Evolutionary conservation across 768 basidiomycete genomes (phyloP).

Genomic region (Phaeotremella fagi): DNA sequence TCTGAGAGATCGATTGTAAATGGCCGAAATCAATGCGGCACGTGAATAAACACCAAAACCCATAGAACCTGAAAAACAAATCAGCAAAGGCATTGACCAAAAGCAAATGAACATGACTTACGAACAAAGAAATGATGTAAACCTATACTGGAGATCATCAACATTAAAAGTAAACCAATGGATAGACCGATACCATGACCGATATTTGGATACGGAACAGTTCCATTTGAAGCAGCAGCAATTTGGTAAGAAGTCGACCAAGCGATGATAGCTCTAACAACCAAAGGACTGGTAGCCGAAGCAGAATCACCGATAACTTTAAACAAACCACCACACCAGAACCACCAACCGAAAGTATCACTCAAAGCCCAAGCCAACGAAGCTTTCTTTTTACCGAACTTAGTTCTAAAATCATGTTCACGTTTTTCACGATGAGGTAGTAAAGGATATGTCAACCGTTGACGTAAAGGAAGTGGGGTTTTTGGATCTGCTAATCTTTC

Average conservation of each 20-base stretch:
- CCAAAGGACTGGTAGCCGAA: slow-evolving; percentile 33
- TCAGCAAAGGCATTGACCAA: slow-evolving; percentile 62
- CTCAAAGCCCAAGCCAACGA: slow-evolving; percentile 43
- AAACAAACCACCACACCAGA: slow-evolving; percentile 52
- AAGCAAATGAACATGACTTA: slow-evolving; percentile 51
- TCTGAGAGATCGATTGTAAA: slow-evolving; percentile 65
- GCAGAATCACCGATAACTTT: slow-evolving; percentile 50
- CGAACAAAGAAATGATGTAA: slow-evolving; percentile 83
- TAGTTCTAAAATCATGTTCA: slow-evolving; percentile 40
- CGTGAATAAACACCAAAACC: slow-evolving; percentile 74
- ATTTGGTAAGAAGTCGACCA: slow-evolving; percentile 28
- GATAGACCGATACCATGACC: slow-evolving; percentile 69
- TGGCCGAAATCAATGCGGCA: slow-evolving; percentile 78
- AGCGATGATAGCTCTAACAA: slow-evolving; percentile 40
- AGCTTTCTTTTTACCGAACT: slow-evolving; percentile 41
- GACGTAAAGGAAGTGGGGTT: slow-evolving; percentile 56
- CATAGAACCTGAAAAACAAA: slow-evolving; percentile 64
- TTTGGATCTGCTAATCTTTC: slow-evolving; percentile 62
- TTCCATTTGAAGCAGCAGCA: slow-evolving; percentile 21
- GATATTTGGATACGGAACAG: slow-evolving; percentile 49
- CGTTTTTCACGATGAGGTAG: slow-evolving; percentile 51
- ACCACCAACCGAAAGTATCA: slow-evolving; percentile 42
- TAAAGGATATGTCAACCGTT: slow-evolving; percentile 60
- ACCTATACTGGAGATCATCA: slow-evolving; percentile 62
- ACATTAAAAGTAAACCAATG: slow-evolving; percentile 64